Conservation (phyloP, 1,139 yeast species). For the Meyerozyma carpophila region DNA sequence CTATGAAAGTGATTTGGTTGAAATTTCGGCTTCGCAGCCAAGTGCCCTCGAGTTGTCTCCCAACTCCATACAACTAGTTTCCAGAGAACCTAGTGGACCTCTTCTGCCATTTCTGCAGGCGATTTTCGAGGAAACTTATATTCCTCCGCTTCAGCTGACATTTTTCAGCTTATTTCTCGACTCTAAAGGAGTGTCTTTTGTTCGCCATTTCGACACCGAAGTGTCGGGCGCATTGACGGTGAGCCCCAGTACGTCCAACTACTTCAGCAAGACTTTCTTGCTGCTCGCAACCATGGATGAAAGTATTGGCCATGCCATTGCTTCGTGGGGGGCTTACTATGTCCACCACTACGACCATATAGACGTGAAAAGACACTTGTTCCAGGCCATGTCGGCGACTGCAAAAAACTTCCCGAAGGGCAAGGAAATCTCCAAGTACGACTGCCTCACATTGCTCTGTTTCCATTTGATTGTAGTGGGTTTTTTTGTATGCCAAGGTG, state of each 20-base stretch:
- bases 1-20: too few relatives aligned
- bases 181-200: slow-evolving; percentile 1
- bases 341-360: slow-evolving; percentile 4
- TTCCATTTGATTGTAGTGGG: slow-evolving; percentile 11
- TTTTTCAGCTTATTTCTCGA: background rate
- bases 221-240: background rate
- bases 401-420: background rate
- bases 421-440: slow-evolving; percentile 1
- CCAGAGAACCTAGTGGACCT: background rate
- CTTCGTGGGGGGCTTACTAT: slow-evolving; percentile 11
- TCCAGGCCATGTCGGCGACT: slow-evolving; percentile 3
- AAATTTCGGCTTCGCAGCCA: background rate
- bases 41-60: background rate
- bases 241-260: slow-evolving; percentile 9
- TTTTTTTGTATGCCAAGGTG: slow-evolving; percentile 15
- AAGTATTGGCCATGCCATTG: slow-evolving; percentile 10
- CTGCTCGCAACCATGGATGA: slow-evolving; percentile 10
- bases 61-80: background rate
- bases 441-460: slow-evolving; percentile 4
- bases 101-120: background rate
- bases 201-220: background rate
- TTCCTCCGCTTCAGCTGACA: background rate
- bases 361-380: slow-evolving; percentile 2
- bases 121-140: background rate
- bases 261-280: slow-evolving; percentile 14